phyloP scores from a whole-genome alignment of 2,329 filamentous ascomycete genomes.

The Arthroderma sp. region DNA sequence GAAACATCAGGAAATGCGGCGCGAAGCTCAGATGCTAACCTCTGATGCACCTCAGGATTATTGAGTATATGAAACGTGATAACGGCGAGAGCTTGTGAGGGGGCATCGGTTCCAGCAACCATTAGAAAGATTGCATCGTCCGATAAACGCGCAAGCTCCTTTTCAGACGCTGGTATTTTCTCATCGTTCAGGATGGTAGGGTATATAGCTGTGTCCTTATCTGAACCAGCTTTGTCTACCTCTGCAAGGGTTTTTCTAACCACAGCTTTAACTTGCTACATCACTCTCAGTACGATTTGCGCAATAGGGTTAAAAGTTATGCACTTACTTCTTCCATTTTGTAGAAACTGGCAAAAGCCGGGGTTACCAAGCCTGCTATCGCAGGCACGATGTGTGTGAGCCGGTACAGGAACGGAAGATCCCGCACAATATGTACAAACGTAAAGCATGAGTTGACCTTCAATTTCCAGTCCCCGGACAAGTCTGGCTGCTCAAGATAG shows the following conservation, averaged over 20 bases:
- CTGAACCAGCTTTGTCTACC: too few relatives aligned
- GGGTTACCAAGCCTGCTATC: too few relatives aligned
- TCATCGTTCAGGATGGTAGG: neutral
- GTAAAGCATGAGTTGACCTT: neutral
- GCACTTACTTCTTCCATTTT: too few relatives aligned
- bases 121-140: slow-evolving; percentile 17
- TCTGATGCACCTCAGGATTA: slow-evolving; percentile 12
- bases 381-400: too few relatives aligned
- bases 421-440: neutral
- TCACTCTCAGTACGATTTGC: too few relatives aligned
- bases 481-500: neutral
- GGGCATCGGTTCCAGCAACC: slow-evolving; percentile 18
- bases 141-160: slow-evolving; percentile 11
- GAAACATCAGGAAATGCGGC: slow-evolving; percentile 12
- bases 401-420: too few relatives aligned
- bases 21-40: slow-evolving; percentile 13
- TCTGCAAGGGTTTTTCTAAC: too few relatives aligned
- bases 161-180: slow-evolving; percentile 14
- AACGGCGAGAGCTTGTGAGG: slow-evolving; percentile 14
- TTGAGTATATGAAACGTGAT: slow-evolving; percentile 18
- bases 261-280: too few relatives aligned
- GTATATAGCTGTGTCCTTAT: neutral
- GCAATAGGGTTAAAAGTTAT: too few relatives aligned
- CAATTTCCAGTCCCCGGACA: neutral
- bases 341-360: too few relatives aligned